Percentiles rank a stretch among this genome's conserved stretches.
phyloP scores from a whole-genome alignment of 1,139 yeast genomes.

The Hyphopichia buzzinii region DNA sequence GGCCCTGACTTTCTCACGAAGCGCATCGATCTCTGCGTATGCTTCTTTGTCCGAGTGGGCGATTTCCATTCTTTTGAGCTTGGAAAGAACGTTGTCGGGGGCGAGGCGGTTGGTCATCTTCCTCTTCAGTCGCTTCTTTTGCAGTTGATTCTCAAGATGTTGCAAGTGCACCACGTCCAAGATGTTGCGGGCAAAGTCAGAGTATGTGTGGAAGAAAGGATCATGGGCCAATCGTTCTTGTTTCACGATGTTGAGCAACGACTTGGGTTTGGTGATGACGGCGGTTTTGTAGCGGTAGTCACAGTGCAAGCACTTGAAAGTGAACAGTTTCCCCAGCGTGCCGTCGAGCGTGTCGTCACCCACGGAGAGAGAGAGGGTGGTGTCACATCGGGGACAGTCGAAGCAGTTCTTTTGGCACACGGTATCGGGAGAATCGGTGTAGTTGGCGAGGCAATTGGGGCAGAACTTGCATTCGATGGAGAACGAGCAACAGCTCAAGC shows the following conservation, averaged over 20 bases:
- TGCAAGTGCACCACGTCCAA: background rate
- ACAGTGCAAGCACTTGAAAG: slow-evolving; percentile 34
- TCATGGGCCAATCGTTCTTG: slow-evolving; percentile 10
- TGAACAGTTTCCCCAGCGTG: slow-evolving; percentile 31
- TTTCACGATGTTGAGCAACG: slow-evolving; percentile 29
- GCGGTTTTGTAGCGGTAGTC: slow-evolving; percentile 25
- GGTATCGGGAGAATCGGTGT: slow-evolving; percentile 20
- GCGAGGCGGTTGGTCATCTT: background rate
- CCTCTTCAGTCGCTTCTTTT: background rate
- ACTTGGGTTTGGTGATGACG: slow-evolving; percentile 33
- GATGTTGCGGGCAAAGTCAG: background rate
- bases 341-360: slow-evolving; percentile 18
- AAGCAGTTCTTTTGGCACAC: slow-evolving; percentile 40
- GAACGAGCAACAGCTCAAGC: slow-evolving; percentile 23
- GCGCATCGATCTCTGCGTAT: slow-evolving; percentile 1
- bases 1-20: background rate
- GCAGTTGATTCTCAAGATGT: slow-evolving; percentile 1
- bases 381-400: slow-evolving; percentile 35
- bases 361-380: slow-evolving; percentile 25
- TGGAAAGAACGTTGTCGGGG: slow-evolving; percentile 1
- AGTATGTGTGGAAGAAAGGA: background rate
- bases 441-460: slow-evolving; percentile 36
- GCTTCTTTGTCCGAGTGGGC: background rate
- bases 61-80: slow-evolving; percentile 3
- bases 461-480: slow-evolving; percentile 32